phyloP scores from a whole-genome alignment of 306 rosid genomes.

The Vachellia pachyceras region DNA sequence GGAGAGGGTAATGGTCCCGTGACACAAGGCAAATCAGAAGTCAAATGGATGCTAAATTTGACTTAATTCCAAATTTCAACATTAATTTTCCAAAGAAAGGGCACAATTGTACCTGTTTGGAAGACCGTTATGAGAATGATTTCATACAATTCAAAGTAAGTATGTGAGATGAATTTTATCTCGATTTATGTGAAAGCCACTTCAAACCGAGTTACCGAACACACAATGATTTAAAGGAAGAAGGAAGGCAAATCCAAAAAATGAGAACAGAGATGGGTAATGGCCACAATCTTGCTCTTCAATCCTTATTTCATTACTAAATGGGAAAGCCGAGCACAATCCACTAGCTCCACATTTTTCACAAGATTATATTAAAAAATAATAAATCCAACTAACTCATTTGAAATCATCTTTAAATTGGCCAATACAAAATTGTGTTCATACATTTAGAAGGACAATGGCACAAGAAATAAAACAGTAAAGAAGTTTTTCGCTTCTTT shows the following conservation, averaged over 20 bases:
- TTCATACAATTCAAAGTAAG: too few species aligned
- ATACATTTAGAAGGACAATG: neutral
- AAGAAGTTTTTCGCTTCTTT: neutral
- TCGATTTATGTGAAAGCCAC: too few species aligned
- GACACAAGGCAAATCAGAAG: constrained; percentile 34
- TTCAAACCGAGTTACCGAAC: too few species aligned
- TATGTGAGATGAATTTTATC: too few species aligned
- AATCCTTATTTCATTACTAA: constrained; percentile 28
- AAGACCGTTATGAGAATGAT: too few species aligned
- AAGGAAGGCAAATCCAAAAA: constrained; percentile 12
- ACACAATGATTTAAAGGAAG: neutral
- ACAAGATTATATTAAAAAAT: constrained; percentile 7
- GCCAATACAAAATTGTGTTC: neutral
- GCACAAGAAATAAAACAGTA: neutral
- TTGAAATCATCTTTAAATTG: neutral
- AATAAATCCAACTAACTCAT: neutral
- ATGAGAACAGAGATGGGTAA: neutral
- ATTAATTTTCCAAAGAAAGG: constrained; percentile 40
- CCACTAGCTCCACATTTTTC: constrained; percentile 21
- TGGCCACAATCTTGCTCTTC: neutral
- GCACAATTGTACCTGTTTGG: too few species aligned
- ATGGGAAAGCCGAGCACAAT: neutral
- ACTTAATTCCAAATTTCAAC: constrained; percentile 41
- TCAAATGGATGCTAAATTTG: constrained; percentile 31
- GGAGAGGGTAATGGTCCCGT: too few species aligned